Base-by-base conservation (phyloP, 2,329 filamentous ascomycete genomes). In the Fusarium udum region DNA sequence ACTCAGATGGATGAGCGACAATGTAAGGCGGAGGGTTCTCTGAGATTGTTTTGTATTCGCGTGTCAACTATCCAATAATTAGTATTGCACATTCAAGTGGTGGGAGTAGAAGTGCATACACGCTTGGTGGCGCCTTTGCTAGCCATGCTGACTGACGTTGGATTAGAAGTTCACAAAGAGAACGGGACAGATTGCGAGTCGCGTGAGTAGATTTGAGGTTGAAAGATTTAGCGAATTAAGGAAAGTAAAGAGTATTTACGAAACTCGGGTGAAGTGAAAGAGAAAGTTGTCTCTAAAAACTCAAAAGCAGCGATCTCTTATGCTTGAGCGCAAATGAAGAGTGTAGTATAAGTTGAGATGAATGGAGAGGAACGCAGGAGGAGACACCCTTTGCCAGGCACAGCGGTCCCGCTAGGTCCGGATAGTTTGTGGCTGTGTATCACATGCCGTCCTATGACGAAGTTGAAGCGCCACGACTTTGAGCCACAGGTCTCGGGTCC, bases 1-100 rank as follows among this genome's bases (percentile, higher is more conserved):
- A 89, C 75, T 97, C 95, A 43, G 94, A 97, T 16, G 95, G 95
- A 80, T 97, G 95, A 20, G 95, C 95, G 57, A 90, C 87, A 78
- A 97, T 97, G 84, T 94, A 97, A 60, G 95, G 94, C 40, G 95
- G 94, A 16, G 95, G 95, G 78, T 95, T 95, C 77, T 89, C 86
- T 22, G 87, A 86, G 75, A 91, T 90, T 70, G 85, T 84, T 80
- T 90, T 90, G 84, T 88, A 91, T 79, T 90, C 89, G 82, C 88
- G 87, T 75, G 89, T 89, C 81, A 90, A 86, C 88, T 89, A 73
- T 26, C 59, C 32, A 7, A 62, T 16, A 28, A 62, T 80, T 67
- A 82, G 80, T 61, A 64, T 20, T 39, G 36, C 34, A 61, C 32
- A 36, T 26, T 39, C 22, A 31, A n/a, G 16, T 24, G 28, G 11